These are phyloP conservation scores for Aegilops longissima DNA, from an alignment of 176 grass and related monocot species.

Conservation along the genomic window DNA sequence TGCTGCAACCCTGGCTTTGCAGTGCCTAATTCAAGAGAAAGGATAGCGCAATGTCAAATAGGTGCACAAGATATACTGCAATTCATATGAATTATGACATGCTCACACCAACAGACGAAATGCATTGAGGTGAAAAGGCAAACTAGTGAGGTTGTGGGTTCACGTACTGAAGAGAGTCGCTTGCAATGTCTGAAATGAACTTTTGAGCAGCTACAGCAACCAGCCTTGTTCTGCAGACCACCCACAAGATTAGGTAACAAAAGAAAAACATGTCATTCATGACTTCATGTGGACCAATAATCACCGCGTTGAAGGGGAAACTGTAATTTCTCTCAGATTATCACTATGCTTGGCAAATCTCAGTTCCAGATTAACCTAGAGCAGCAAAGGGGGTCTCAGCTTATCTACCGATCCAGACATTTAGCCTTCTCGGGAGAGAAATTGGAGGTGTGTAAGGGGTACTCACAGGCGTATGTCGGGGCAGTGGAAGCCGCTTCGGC, in stretches of 20 bases:
- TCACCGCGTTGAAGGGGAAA: not conserved
- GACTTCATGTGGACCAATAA: not conserved
- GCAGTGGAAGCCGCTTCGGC: constrained; percentile 93
- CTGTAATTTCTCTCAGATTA: not conserved
- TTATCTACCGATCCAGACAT: not conserved
- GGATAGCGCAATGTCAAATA: constrained; percentile 18
- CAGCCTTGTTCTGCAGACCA: constrained; percentile 73
- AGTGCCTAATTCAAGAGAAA: constrained; percentile 59
- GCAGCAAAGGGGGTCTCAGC: not conserved
- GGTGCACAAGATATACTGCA: not conserved
- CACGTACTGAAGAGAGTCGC: constrained; percentile 94
- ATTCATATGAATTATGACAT: not conserved
- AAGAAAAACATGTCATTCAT: not conserved
- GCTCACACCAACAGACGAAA: not conserved
- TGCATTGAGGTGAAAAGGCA: not conserved
- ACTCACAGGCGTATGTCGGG: constrained; percentile 87
- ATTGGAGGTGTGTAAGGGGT: not conserved
- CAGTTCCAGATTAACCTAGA: not conserved
- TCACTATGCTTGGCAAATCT: not conserved
- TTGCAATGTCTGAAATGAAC: constrained; percentile 91
- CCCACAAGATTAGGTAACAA: not conserved
- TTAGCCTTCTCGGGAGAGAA: not conserved
- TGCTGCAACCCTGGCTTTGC: constrained; percentile 92
- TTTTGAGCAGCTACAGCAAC: constrained; percentile 96
- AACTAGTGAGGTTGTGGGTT: not conserved